Percentiles rank a stretch among this genome's conserved stretches.
Evolutionary conservation across 2,329 filamentous ascomycete species (phyloP).

Genomic region (Didymella keratinophila): DNA sequence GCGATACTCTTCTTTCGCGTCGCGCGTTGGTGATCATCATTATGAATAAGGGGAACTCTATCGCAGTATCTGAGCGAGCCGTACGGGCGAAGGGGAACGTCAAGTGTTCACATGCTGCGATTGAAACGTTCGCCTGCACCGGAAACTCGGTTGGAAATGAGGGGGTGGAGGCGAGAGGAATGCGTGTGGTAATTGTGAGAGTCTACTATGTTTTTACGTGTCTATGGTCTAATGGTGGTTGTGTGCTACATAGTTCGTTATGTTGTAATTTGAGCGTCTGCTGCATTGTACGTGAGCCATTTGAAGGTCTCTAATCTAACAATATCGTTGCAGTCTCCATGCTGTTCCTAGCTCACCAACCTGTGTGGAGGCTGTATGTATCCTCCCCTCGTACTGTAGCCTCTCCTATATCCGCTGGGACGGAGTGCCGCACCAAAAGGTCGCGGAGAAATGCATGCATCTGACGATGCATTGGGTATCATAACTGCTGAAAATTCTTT

Average conservation of each 20-base stretch:
- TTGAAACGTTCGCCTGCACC: not conserved
- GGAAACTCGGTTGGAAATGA: not conserved
- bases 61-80: not conserved
- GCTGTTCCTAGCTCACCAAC: constrained; percentile 4
- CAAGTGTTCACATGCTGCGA: constrained; percentile 13
- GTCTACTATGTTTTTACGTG: constrained; percentile 15
- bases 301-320: constrained; percentile 6
- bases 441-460: constrained; percentile 8
- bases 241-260: constrained; percentile 6
- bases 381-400: constrained; percentile 10
- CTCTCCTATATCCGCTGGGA: not conserved
- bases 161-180: not conserved
- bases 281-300: constrained; percentile 20
- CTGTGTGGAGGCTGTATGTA: constrained; percentile 6
- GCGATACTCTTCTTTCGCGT: not conserved
- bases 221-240: constrained; percentile 6
- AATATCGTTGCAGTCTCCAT: constrained; percentile 21
- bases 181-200: not conserved
- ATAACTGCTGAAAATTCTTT: constrained; percentile 7
- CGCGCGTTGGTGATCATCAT: constrained; percentile 10
- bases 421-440: constrained; percentile 3
- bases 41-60: not conserved
- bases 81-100: not conserved
- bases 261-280: constrained; percentile 17
- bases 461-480: constrained; percentile 17